A percentile compares a stretch with the other conserved stretches of the same genome.
Conservation (phyloP, 768 basidiomycete species). For the Pisolithus sp. region DNA sequence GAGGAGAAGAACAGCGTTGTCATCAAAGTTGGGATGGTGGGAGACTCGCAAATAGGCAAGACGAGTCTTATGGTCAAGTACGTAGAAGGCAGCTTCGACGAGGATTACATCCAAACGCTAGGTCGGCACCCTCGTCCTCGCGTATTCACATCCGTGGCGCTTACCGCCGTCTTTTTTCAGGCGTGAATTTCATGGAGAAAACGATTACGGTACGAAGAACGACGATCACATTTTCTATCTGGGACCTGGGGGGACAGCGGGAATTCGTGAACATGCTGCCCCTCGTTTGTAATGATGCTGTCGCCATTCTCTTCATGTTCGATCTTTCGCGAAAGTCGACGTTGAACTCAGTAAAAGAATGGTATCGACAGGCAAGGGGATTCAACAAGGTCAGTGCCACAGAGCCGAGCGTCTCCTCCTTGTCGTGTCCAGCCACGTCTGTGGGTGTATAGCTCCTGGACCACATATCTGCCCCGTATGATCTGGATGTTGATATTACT, state of each 20-base stretch:
- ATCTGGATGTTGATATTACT: neutral
- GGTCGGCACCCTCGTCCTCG: constrained; percentile 42
- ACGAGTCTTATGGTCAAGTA: constrained; percentile 99
- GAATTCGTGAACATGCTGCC: constrained; percentile 99
- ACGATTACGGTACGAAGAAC: constrained; percentile 97
- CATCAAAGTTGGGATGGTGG: constrained; percentile 99
- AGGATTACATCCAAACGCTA: constrained; percentile 99
- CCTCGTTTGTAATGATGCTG: constrained; percentile 98
- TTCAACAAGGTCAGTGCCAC: constrained; percentile 84
- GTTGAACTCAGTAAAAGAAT: constrained; percentile 97
- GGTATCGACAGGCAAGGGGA: constrained; percentile 98
- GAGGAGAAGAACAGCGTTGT: constrained; percentile 88
- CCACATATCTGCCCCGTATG: neutral
- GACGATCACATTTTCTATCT: constrained; percentile 99
- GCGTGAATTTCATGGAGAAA: constrained; percentile 99
- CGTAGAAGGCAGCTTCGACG: constrained; percentile 97
- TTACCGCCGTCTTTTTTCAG: constrained; percentile 27
- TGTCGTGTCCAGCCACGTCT: neutral
- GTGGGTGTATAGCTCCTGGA: neutral
- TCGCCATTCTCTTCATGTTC: constrained; percentile 99
- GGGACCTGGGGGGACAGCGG: constrained; percentile 95
- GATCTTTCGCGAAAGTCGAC: constrained; percentile 97
- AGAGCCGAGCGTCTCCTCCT: neutral
- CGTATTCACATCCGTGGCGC: neutral
- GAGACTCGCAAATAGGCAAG: constrained; percentile 99